phyloP scores from a whole-genome alignment of 2,329 filamentous ascomycete genomes.

The Lachnellula subtilissima region DNA sequence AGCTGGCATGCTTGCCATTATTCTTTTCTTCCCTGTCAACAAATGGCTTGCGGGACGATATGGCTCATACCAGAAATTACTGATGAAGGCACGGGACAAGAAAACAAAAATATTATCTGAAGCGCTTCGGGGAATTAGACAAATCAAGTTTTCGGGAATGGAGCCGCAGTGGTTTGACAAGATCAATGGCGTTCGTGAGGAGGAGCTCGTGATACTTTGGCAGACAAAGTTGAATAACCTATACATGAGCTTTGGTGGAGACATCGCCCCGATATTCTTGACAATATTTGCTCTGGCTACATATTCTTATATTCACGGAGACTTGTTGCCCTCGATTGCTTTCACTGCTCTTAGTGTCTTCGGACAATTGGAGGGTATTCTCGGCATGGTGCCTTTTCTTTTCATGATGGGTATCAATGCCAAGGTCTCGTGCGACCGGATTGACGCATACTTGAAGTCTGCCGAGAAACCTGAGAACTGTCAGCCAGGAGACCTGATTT shows the following conservation, averaged over 20 bases:
- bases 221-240: constrained; percentile 26
- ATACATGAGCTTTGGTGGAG: constrained; percentile 45
- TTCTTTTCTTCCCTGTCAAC: constrained; percentile 62
- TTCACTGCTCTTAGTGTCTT: constrained; percentile 74
- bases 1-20: constrained; percentile 58
- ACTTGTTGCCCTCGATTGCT: constrained; percentile 65
- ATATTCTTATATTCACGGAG: constrained; percentile 59
- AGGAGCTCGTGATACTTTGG: constrained; percentile 62
- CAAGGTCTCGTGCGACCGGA: constrained; percentile 64
- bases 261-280: constrained; percentile 66
- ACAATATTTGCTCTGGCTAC: constrained; percentile 64
- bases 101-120: constrained; percentile 71
- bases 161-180: constrained; percentile 69
- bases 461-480: constrained; percentile 55
- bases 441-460: constrained; percentile 62
- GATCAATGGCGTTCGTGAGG: constrained; percentile 59
- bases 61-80: constrained; percentile 53
- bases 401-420: constrained; percentile 65
- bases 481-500: constrained; percentile 52
- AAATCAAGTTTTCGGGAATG: constrained; percentile 76
- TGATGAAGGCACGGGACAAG: constrained; percentile 70
- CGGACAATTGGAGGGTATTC: constrained; percentile 61
- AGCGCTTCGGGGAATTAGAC: constrained; percentile 69
- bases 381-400: constrained; percentile 66
- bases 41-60: constrained; percentile 60